A percentile compares a stretch with the other conserved stretches of the same genome.
phyloP scores from a whole-genome alignment of 345 rosid genomes.

The Pistacia atlantica region DNA sequence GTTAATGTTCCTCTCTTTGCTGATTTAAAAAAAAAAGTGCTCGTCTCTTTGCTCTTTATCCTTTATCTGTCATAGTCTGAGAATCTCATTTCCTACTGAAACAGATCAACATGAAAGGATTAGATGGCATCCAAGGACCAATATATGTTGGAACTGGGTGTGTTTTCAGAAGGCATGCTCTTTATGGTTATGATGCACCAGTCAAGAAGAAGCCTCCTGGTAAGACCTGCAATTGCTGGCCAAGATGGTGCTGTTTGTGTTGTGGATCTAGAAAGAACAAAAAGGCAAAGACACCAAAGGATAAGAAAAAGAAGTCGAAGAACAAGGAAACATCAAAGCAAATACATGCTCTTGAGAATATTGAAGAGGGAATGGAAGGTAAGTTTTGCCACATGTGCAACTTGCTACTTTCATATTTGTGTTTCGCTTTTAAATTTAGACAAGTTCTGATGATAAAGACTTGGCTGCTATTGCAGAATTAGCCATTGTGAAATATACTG shows the following conservation, averaged over 20 bases:
- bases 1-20: constrained; percentile 25
- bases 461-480: constrained; percentile 39
- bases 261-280: constrained; percentile 78
- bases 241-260: constrained; percentile 83
- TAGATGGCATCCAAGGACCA: constrained; percentile 98
- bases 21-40: no score
- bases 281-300: constrained; percentile 59
- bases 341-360: constrained; percentile 88
- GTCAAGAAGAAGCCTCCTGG: constrained; percentile 84
- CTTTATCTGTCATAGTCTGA: neutral
- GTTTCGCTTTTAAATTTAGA: neutral
- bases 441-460: neutral
- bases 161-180: constrained; percentile 93
- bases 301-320: constrained; percentile 65
- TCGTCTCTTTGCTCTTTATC: neutral
- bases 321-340: constrained; percentile 81
- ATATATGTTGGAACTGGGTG: constrained; percentile 98
- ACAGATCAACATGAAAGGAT: constrained; percentile 98
- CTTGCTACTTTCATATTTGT: neutral
- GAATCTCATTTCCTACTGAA: constrained; percentile 19
- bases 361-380: constrained; percentile 75
- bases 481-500: constrained; percentile 51
- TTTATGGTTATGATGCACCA: constrained; percentile 93
- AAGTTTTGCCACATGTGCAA: neutral
- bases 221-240: constrained; percentile 95